A percentile compares a stretch with the other conserved stretches of the same genome.
Evolutionary conservation across 352 stramenopile species (phyloP).

Genomic region (Pythium brassicae): DNA sequence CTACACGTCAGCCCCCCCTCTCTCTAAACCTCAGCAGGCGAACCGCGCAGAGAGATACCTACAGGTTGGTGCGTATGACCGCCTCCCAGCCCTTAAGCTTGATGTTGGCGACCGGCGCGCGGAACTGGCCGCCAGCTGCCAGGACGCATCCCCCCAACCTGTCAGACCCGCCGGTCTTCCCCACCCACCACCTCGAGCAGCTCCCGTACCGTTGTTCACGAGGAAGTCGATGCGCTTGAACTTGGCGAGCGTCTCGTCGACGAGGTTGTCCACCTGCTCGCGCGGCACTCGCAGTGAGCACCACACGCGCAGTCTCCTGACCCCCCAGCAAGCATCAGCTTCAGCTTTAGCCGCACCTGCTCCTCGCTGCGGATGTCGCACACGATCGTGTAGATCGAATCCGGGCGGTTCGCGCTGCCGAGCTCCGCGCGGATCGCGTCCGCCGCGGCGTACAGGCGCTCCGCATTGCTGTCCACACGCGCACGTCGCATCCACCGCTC

Average conservation of each 20-base stretch:
- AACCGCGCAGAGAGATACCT: not conserved
- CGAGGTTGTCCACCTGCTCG: conserved; percentile 56
- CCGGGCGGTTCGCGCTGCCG: conserved; percentile 21
- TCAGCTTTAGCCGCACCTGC: conserved; percentile 20
- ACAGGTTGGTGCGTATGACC: conserved; percentile 92
- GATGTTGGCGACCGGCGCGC: conserved; percentile 84
- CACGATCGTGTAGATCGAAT: conserved; percentile 46
- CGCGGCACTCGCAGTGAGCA: not conserved
- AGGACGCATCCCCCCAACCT: not conserved
- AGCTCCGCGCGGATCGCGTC: conserved; percentile 54
- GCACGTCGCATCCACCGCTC: too few species aligned
- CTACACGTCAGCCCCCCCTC: not conserved
- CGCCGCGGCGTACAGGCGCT: conserved; percentile 51
- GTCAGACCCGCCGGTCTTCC: too few species aligned
- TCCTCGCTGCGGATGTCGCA: conserved; percentile 78
- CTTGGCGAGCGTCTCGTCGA: conserved; percentile 68
- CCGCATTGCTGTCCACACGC: conserved; percentile 42
- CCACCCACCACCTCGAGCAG: too few species aligned
- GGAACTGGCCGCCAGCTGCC: conserved; percentile 90
- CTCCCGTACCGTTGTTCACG: conserved; percentile 89
- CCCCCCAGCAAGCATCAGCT: not conserved
- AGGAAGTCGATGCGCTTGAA: conserved; percentile 88
- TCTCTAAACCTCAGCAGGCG: not conserved
- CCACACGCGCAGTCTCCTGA: too few species aligned
- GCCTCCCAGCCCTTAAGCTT: conserved; percentile 89